Evolutionary conservation across 2,329 filamentous ascomycete species (phyloP), one percentile per base, ranked within the genome.

Genomic region (Geosmithia flava): DNA sequence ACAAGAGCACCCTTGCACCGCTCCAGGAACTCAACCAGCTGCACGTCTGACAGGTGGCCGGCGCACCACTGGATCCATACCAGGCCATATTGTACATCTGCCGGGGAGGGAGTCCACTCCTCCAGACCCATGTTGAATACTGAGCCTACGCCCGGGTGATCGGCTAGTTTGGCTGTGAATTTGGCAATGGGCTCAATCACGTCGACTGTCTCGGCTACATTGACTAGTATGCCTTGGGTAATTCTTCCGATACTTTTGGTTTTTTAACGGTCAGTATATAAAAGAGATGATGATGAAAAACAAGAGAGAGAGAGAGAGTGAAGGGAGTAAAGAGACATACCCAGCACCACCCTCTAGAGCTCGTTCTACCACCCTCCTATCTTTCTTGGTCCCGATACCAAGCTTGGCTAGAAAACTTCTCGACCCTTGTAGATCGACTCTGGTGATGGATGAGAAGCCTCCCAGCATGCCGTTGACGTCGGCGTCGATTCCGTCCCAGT

Each of bases 21-120:
- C 49, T 67, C 55, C 16, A 96, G 64, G 57, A 83, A 95, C 2
- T 67, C 68, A 1, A 85, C 69, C 3, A 96, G 61, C 61, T 94
- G 80, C 7, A 64, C 65, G 59, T 95, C 88, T 0, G 78, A 88
- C 48, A 95, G 68, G 62, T 96, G 84, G 20, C 87, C 85, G 7
- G 91, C 65, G 63, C 89, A 96, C 89, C 90, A 95, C 64, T 96
- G 90, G 47, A 78, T 83, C 87, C 87, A 95, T 51, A 96, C 80
- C 44, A 95, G 63, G 60, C 90, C 84, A 63, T 96, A 96, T 45
- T 66, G 61, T 8, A 64, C 56, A 10, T 59, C 68, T 27, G 23
- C 8, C 2, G 64, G 56, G 0, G 57, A 66, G 1, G 74, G 69
- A 11, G 55, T 50, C 87, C 87, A 94, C 27, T 76, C 72, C 62